These are phyloP conservation scores for Amaranthus palmeri DNA, from an alignment of 148 eudicot genomes.

Conservation along the genomic window DNA sequence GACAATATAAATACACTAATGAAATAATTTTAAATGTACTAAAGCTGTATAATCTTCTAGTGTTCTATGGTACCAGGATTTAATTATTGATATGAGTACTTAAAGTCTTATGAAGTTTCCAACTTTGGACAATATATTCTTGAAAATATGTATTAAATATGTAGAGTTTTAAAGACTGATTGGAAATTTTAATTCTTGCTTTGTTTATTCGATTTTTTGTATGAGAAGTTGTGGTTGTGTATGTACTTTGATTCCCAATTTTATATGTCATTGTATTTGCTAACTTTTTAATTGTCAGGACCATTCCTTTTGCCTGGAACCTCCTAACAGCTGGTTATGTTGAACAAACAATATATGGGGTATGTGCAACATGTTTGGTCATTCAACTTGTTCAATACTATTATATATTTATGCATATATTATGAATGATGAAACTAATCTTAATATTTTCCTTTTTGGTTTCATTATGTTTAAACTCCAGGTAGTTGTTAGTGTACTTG, in stretches of 20 bases:
- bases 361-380: constrained; percentile 21
- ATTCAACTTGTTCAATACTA: neutral
- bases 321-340: constrained; percentile 89
- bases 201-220: no score
- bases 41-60: no score
- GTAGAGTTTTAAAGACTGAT: no score
- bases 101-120: no score
- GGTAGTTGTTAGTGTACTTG: constrained; percentile 68
- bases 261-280: neutral
- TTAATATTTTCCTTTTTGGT: neutral
- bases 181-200: no score
- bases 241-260: neutral
- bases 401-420: constrained; percentile 4
- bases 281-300: constrained; percentile 46
- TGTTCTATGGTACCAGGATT: no score
- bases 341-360: constrained; percentile 87
- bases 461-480: constrained; percentile 20
- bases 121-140: no score
- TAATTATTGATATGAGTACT: no score
- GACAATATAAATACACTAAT: no score
- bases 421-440: neutral
- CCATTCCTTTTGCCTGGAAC: constrained; percentile 98
- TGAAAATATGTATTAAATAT: no score
- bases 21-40: no score
- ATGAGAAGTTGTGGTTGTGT: neutral